Evolutionary conservation across 2,329 filamentous ascomycete species (phyloP), one percentile per base, ranked within the genome.

Genomic region (Aulographum hederae): DNA sequence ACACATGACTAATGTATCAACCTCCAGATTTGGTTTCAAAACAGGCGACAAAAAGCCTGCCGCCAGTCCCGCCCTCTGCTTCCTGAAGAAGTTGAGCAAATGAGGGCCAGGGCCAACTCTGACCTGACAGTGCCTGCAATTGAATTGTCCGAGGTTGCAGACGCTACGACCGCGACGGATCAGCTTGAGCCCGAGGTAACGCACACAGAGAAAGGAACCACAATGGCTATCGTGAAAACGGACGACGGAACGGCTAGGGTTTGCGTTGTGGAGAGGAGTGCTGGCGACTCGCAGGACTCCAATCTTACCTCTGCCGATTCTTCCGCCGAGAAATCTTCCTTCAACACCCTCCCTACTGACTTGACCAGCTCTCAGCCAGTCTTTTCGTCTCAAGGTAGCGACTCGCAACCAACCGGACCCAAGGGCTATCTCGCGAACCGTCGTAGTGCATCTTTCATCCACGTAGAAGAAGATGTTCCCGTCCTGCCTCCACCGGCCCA

Each of bases 1-100:
- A 33, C 29, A 16, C 28, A 17, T 13, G 14, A 26, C 28, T 37
- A 38, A 42, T 41, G 42, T 45, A 53, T 46, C 56, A 28, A 31
- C 23, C 28, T 38, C 27, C 42, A 94, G 86, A 93, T 94, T 44
- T 95, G 86, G 86, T 94, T 94, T 57, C 86, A 94, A 48, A 94
- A 94, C 48, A 73, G 84, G 47, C 70, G 86, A 41, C 86, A 95
- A 53, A 93, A 91, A 54, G 81, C 91, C 51, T 71, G 86, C 44
- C 72, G 86, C 51, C 2, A 39, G 36, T 13, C 50, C 54, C 34
- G 45, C 41, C 29, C 37, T 43, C 11, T 34, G 44, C 6, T 46
- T 48, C 26, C 38, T 47, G 31, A 44, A 13, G 16, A 46, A 26
- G 48, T 25, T 25, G n/a, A n/a, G n/a, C n/a, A n/a, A n/a, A n/a